Evolutionary conservation across 352 stramenopile genomes (phyloP), one percentile per base, ranked within the genome.

Genomic region (Phytophthora ramorum): DNA sequence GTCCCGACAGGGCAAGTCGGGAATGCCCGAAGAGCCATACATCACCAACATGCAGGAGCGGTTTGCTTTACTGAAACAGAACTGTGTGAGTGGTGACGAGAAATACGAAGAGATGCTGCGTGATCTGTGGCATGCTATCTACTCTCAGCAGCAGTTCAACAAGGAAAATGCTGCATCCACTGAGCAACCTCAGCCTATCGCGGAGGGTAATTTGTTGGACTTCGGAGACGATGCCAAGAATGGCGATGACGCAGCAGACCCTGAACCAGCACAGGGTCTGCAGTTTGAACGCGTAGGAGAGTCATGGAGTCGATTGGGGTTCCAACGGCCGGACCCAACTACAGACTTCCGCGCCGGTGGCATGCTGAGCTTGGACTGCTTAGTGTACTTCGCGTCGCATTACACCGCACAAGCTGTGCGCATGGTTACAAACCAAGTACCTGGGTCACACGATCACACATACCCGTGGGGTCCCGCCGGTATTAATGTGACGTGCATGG

Each of bases 401-500:
- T 91, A 90, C 61, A 79, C 81, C n/a, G 59, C 71, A 1, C 78
- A 93, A 50, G 84, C 83, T 32, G 78, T 88, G 45, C 73, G 74
- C 2, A 96, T 96, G 87, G 82, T 92, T 17, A 87, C 77, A 24
- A 83, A 63, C 34, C 87, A 96, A 51, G 81, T 96, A 5, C 87
- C 87, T 43, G 87, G 86, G 0, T 94, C 87, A 0, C 85, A 91
- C 30, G 74, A 91, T 7, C 83, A 92, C 66, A 93, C 87, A 43
- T 96, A 96, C 52, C 87, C 87, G 24, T 94, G 85, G 85, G 85
- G 87, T 53, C 87, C 84, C 24, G 87, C 84, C 4, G 87, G 85
- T 7, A 96, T 96, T 72, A 96, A 96, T 54, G 82, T 96, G 49
- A 93, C 87, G 17, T 93, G 87, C 65, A 90, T 94, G 80, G 68